Evolutionary conservation across 257 asterid genomes (phyloP).

Genomic region (Capsicum pubescens): DNA sequence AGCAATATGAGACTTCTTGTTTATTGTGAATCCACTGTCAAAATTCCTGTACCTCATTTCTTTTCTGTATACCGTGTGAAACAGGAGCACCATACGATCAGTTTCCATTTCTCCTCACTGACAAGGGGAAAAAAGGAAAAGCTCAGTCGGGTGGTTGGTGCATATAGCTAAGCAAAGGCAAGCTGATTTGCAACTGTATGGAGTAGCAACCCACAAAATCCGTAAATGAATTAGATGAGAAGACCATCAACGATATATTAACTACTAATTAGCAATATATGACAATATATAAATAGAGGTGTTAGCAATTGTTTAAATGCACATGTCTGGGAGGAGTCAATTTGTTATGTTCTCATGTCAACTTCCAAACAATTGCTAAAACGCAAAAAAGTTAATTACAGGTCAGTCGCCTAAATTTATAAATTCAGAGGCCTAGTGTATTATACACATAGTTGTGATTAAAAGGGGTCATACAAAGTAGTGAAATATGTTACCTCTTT

Average conservation of each 20-base stretch:
- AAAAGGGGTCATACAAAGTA: background rate
- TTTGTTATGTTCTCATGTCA: background rate
- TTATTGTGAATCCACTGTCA: conserved; percentile 3
- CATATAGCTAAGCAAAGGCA: background rate
- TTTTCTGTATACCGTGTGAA: conserved; percentile 17
- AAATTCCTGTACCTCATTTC: conserved; percentile 3
- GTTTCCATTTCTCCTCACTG: conserved; percentile 26
- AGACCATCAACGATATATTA: background rate
- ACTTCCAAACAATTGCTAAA: background rate
- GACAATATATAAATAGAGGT: background rate
- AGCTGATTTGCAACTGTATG: background rate
- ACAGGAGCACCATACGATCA: background rate
- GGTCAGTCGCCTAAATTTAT: background rate
- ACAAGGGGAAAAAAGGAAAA: too few species aligned
- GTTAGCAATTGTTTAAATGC: background rate
- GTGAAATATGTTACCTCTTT: conserved; percentile 57
- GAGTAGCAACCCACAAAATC: background rate
- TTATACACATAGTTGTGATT: background rate
- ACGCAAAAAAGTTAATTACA: background rate
- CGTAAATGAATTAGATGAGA: background rate
- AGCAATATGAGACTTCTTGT: background rate
- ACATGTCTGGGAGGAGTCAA: background rate
- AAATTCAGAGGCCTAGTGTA: background rate
- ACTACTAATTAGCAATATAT: background rate
- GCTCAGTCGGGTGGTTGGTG: background rate